A percentile compares a stretch with the other conserved stretches of the same genome.
phyloP scores from a whole-genome alignment of 371 early-diverging fungal species.

The Thermomucor indicae-seudaticae region DNA sequence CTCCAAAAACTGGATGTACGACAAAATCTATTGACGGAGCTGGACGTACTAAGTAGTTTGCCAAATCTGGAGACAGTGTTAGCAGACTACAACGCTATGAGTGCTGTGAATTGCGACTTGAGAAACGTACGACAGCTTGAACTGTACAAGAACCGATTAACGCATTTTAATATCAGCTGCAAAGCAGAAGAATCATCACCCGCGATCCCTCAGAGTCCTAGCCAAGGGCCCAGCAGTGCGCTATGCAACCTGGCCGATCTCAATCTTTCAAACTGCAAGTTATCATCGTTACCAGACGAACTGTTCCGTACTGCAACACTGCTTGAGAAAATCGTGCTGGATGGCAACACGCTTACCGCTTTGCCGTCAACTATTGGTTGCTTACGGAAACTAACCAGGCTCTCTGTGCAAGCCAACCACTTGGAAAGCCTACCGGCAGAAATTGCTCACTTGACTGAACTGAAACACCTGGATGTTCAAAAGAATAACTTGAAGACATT shows the following conservation, averaged over 20 bases:
- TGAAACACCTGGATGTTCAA: conserved; percentile 35
- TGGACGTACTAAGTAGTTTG: conserved; percentile 55
- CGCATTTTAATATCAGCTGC: conserved; percentile 41
- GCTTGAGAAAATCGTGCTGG: conserved; percentile 59
- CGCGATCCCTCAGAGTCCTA: conserved; percentile 8
- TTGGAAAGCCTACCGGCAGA: conserved; percentile 47
- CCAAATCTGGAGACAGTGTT: conserved; percentile 56
- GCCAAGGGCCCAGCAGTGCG: conserved; percentile 3
- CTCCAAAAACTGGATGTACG: conserved; percentile 75
- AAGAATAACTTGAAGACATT: conserved; percentile 69
- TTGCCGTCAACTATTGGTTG: conserved; percentile 62
- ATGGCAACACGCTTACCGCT: conserved; percentile 70
- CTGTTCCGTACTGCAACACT: conserved; percentile 53
- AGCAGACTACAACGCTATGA: conserved; percentile 67
- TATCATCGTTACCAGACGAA: conserved; percentile 62
- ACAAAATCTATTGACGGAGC: conserved; percentile 64
- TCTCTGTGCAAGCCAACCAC: conserved; percentile 74
- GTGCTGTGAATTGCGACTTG: conserved; percentile 39
- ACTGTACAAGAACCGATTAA: conserved; percentile 55
- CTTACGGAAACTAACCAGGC: conserved; percentile 46
- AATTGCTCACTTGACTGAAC: conserved; percentile 27
- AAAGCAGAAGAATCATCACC: not conserved
- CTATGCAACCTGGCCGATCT: conserved; percentile 35
- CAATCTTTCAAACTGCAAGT: conserved; percentile 67
- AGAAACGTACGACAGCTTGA: conserved; percentile 36